Conservation (phyloP, 139 green algal species). For the Chlamydomonas sp. region DNA sequence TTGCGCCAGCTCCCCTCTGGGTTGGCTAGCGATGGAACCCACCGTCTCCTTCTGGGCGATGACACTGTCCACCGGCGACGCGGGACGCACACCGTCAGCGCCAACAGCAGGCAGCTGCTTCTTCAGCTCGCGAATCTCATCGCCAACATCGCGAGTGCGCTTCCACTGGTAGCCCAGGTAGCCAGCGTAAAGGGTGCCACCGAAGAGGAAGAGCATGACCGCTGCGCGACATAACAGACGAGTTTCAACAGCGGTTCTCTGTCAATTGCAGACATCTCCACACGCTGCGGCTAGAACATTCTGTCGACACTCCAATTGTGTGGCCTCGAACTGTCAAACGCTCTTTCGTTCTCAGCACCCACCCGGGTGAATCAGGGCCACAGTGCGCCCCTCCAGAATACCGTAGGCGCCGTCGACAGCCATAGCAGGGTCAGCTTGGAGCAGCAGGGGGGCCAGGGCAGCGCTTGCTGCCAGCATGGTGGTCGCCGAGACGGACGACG, state of each 20-base stretch:
- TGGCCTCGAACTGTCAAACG: background rate
- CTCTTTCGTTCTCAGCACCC: background rate
- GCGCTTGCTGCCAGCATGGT: background rate
- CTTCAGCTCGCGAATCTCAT: constrained; percentile 84
- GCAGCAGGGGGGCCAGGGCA: constrained; percentile 1
- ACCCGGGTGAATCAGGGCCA: constrained; percentile 66
- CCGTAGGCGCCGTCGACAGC: constrained; percentile 64
- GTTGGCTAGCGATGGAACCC: constrained; percentile 3
- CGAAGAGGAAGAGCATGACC: constrained; percentile 88
- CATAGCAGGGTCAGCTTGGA: constrained; percentile 34
- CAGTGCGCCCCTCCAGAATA: constrained; percentile 76
- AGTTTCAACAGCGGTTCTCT: no score
- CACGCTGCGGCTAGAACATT: no score
- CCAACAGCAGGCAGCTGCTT: constrained; percentile 66
- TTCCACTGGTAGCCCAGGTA: constrained; percentile 92
- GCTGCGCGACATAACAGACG: no score
- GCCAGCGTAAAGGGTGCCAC: constrained; percentile 81
- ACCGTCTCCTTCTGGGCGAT: constrained; percentile 86
- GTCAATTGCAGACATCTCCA: constrained; percentile 62
- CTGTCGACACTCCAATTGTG: no score
- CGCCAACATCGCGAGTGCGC: constrained; percentile 58
- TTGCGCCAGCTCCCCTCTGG: background rate
- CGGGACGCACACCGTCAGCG: constrained; percentile 58
- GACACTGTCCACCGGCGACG: constrained; percentile 62
- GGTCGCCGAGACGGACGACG: background rate